phyloP scores from a whole-genome alignment of 768 basidiomycete species.

The Kwoniella botswanensis region DNA sequence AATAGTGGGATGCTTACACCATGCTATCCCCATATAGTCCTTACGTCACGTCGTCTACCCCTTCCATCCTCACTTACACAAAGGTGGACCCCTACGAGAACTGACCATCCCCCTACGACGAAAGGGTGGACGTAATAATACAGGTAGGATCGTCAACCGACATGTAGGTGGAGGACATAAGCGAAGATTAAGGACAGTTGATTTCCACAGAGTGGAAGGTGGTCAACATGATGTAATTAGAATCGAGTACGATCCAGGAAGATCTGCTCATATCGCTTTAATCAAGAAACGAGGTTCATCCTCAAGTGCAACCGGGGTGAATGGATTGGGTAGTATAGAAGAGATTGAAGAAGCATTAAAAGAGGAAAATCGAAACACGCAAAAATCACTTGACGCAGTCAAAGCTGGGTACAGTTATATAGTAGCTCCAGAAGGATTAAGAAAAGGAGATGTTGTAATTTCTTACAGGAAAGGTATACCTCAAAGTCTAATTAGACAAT shows the following conservation, averaged over 20 bases:
- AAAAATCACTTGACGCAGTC: slow-evolving; percentile 36
- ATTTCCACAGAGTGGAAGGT: slow-evolving; percentile 77
- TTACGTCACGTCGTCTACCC: slow-evolving; percentile 86
- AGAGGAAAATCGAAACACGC: slow-evolving; percentile 20
- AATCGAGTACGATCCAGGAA: slow-evolving; percentile 95
- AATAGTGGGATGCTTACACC: not conserved
- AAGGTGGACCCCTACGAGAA: slow-evolving; percentile 79
- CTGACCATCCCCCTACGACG: slow-evolving; percentile 82
- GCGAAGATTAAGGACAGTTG: slow-evolving; percentile 80
- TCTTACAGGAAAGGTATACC: slow-evolving; percentile 85
- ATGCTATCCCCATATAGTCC: slow-evolving; percentile 50
- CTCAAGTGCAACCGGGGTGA: slow-evolving; percentile 39
- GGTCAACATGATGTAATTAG: slow-evolving; percentile 88
- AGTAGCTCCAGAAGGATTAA: slow-evolving; percentile 83
- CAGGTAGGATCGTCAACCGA: slow-evolving; percentile 84
- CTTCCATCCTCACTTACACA: slow-evolving; percentile 78
- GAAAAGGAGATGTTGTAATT: slow-evolving; percentile 85
- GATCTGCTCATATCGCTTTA: slow-evolving; percentile 92
- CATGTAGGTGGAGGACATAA: slow-evolving; percentile 90
- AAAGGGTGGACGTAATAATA: slow-evolving; percentile 82
- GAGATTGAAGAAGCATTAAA: slow-evolving; percentile 30
- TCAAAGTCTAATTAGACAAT: slow-evolving; percentile 69
- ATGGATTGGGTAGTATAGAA: slow-evolving; percentile 17
- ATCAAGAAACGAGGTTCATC: slow-evolving; percentile 67
- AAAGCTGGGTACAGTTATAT: slow-evolving; percentile 78